Conservation (phyloP, 1,139 yeast genomes). For the Saccharomyces hybrid region DNA sequence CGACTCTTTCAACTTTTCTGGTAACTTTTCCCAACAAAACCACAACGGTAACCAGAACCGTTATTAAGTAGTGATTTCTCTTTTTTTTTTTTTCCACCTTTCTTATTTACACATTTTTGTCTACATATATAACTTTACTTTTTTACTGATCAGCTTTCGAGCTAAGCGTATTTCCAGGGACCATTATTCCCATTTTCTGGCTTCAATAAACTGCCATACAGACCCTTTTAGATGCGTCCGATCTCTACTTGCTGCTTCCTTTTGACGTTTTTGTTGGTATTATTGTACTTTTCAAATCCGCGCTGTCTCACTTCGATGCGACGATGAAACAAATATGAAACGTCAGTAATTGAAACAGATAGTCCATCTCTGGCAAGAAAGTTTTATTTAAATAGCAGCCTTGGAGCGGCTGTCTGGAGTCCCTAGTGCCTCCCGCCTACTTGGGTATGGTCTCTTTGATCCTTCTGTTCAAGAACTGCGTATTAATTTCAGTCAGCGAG, state of each 20-base stretch:
- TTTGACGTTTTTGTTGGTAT: not conserved
- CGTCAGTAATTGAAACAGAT: not conserved
- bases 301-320: not conserved
- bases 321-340: not conserved
- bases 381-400: not conserved
- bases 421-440: not conserved
- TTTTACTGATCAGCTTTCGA: not conserved
- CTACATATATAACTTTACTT: not conserved
- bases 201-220: not conserved
- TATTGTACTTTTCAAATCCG: not conserved
- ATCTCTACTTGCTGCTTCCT: not conserved
- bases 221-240: not conserved
- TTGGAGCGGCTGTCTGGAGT: not conserved
- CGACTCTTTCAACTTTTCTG: slow-evolving; percentile 3
- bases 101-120: not conserved
- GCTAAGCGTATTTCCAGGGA: not conserved
- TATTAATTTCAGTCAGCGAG: not conserved
- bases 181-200: not conserved
- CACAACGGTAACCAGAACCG: not conserved
- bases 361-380: not conserved
- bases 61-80: not conserved
- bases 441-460: not conserved
- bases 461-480: not conserved
- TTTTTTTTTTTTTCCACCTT: not conserved
- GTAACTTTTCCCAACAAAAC: slow-evolving; percentile 2